These are phyloP conservation scores for Ajuga reptans DNA, from an alignment of 305 asterid genomes.

Conservation along the genomic window DNA sequence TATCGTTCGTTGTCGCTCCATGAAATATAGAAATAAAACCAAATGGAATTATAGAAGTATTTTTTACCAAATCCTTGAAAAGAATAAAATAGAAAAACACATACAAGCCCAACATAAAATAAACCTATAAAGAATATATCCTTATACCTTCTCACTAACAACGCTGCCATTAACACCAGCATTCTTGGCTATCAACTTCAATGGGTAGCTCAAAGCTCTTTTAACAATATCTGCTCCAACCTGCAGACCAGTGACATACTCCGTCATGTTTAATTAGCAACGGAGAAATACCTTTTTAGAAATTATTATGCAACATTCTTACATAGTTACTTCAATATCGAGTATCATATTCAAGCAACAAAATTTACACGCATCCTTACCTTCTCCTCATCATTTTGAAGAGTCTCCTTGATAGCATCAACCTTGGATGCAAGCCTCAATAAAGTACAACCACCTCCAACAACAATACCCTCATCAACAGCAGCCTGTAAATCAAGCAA, in stretches of 20 bases:
- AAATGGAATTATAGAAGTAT: not conserved
- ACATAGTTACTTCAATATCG: not conserved
- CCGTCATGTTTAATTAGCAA: not conserved
- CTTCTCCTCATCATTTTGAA: constrained; percentile 84
- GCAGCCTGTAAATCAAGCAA: constrained; percentile 68
- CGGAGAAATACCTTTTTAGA: not conserved
- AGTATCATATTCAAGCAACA: not conserved
- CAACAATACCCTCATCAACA: constrained; percentile 97
- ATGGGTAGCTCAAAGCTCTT: constrained; percentile 86
- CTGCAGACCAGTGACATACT: constrained; percentile 25
- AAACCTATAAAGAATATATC: not conserved
- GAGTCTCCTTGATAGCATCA: constrained; percentile 74
- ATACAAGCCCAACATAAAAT: not conserved
- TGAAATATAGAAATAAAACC: not conserved
- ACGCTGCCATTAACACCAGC: constrained; percentile 97
- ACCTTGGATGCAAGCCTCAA: constrained; percentile 81
- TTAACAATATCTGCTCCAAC: constrained; percentile 98
- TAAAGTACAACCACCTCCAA: constrained; percentile 94
- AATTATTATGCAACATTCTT: not conserved
- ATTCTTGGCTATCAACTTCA: constrained; percentile 91
- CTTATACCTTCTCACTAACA: constrained; percentile 83
- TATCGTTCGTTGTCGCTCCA: not conserved
- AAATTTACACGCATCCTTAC: constrained; percentile 16
- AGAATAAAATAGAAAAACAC: not conserved
- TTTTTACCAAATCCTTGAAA: not conserved